Evolutionary conservation across 2,329 filamentous ascomycete genomes (phyloP).

Genomic region (Bipolaris gigantea): DNA sequence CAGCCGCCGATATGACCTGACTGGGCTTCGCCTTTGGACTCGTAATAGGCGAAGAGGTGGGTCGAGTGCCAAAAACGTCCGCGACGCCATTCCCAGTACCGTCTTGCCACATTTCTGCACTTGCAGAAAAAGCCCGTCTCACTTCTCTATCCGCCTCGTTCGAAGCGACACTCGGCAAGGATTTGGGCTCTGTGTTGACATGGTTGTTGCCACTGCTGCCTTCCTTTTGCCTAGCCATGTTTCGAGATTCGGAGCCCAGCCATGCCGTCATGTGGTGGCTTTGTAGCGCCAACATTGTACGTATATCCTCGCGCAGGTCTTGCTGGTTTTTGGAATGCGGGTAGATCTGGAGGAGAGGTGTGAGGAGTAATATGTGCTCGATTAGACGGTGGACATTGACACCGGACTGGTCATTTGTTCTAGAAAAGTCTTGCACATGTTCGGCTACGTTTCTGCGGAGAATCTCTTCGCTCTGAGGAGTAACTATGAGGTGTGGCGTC

Average conservation of each 20-base stretch:
- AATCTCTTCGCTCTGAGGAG: constrained; percentile 11
- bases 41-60: not conserved
- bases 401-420: constrained; percentile 6
- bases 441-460: constrained; percentile 23
- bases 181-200: not conserved
- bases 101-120: constrained; percentile 27
- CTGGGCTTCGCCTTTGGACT: not conserved
- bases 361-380: constrained; percentile 21
- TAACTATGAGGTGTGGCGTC: not conserved
- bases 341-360: constrained; percentile 22
- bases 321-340: constrained; percentile 14
- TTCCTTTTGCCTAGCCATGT: constrained; percentile 1
- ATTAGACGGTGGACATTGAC: constrained; percentile 12
- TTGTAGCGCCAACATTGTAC: constrained; percentile 17
- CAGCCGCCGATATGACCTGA: not conserved
- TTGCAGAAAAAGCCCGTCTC: constrained; percentile 14
- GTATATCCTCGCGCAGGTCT: constrained; percentile 24
- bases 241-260: constrained; percentile 12
- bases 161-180: not conserved
- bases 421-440: constrained; percentile 14
- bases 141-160: constrained; percentile 16
- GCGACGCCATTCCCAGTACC: constrained; percentile 18
- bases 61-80: constrained; percentile 15
- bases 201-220: not conserved
- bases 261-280: constrained; percentile 21